These are phyloP conservation scores for Xylaria sp. DNA, from an alignment of 2,329 filamentous ascomycete species.

Conservation along the genomic window DNA sequence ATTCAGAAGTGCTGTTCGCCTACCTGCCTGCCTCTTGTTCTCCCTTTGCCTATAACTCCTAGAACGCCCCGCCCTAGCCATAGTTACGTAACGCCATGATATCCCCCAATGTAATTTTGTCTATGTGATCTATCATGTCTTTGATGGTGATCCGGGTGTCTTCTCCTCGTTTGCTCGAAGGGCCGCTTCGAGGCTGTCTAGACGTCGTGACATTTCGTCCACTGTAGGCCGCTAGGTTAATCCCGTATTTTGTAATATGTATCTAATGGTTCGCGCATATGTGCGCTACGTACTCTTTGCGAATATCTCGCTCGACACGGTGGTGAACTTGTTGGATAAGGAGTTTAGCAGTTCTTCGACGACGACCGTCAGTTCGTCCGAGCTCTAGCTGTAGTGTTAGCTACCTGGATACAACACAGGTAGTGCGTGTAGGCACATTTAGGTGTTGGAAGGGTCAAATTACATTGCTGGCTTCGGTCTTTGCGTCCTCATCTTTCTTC, in stretches of 20 bases:
- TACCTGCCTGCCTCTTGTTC: constrained; percentile 16
- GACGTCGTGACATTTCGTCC: constrained; percentile 90
- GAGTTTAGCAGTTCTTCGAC: constrained; percentile 90
- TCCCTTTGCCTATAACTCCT: constrained; percentile 32
- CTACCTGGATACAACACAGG: background rate
- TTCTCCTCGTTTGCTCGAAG: constrained; percentile 68
- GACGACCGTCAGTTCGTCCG: constrained; percentile 76
- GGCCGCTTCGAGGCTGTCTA: constrained; percentile 84
- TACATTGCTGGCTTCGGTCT: constrained; percentile 39
- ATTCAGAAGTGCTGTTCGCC: constrained; percentile 22
- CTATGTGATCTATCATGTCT: constrained; percentile 49
- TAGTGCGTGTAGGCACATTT: background rate
- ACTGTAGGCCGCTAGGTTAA: constrained; percentile 63
- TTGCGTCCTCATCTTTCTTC: constrained; percentile 39
- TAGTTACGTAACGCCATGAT: constrained; percentile 31
- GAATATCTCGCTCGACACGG: constrained; percentile 87
- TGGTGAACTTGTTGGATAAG: constrained; percentile 85
- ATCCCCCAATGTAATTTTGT: constrained; percentile 1
- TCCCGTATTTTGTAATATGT: background rate
- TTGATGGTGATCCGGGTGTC: constrained; percentile 52
- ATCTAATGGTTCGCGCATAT: background rate
- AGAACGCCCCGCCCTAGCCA: constrained; percentile 41
- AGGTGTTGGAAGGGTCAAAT: background rate
- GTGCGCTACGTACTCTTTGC: constrained; percentile 74
- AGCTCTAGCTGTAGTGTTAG: constrained; percentile 43